These are phyloP conservation scores for Magnusiomyces tetraspermus DNA, from an alignment of 1,139 yeast genomes.

Conservation along the genomic window DNA sequence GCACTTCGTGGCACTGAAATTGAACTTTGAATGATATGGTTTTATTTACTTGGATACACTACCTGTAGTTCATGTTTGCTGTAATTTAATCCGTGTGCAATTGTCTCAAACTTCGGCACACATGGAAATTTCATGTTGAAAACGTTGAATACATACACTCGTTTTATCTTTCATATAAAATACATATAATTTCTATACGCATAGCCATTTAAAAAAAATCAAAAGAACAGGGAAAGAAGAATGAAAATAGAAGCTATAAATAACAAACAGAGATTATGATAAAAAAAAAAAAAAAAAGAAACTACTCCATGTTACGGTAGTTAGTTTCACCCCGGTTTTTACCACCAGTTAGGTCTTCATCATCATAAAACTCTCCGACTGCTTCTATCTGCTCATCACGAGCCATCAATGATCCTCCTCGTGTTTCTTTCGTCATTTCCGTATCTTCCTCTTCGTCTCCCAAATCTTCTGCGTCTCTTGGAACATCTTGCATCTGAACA, in stretches of 20 bases:
- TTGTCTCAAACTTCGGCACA: no score
- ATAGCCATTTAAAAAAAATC: no score
- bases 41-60: no score
- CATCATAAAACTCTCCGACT: conserved; percentile 33
- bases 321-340: conserved; percentile 11
- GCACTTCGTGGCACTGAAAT: no score
- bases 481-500: conserved; percentile 82
- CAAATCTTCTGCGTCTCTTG: conserved; percentile 71
- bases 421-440: conserved; percentile 78
- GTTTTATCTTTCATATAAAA: no score
- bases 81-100: no score
- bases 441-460: conserved; percentile 47
- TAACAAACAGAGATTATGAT: not conserved
- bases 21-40: no score
- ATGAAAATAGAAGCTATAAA: not conserved
- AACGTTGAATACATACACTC: no score
- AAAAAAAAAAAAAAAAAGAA: no score
- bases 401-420: conserved; percentile 83
- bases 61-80: no score
- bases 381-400: conserved; percentile 55
- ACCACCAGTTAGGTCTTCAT: conserved; percentile 30
- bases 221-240: not conserved
- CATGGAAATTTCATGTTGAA: no score
- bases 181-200: no score
- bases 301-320: not conserved